A percentile compares a stretch with the other conserved stretches of the same genome.
Conservation (phyloP, 345 rosid genomes). For the Hevea brasiliensis region DNA sequence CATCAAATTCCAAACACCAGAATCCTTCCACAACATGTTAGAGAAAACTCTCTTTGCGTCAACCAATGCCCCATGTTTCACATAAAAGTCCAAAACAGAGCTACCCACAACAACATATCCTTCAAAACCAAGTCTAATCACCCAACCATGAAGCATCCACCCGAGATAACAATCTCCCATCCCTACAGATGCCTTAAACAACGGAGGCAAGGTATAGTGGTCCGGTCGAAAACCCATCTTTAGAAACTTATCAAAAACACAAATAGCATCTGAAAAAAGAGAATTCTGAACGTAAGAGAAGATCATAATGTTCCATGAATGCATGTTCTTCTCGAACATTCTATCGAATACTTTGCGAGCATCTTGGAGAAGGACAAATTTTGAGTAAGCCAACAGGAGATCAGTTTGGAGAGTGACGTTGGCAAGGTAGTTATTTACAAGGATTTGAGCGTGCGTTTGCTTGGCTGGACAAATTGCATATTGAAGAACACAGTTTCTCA, state of each 20-base stretch:
- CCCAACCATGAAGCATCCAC: slow-evolving; percentile 25
- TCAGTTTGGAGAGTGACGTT: slow-evolving; percentile 25
- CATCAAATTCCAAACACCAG: slow-evolving; percentile 29
- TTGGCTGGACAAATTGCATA: slow-evolving; percentile 5
- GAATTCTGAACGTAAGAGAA: slow-evolving; percentile 22
- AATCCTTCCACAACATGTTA: slow-evolving; percentile 22
- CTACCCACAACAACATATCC: slow-evolving; percentile 25
- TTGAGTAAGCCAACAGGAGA: slow-evolving; percentile 12
- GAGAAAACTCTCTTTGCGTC: slow-evolving; percentile 19
- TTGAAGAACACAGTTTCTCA: slow-evolving; percentile 16
- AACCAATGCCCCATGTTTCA: slow-evolving; percentile 19
- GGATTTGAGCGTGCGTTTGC: slow-evolving; percentile 25
- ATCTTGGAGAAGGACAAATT: slow-evolving; percentile 11
- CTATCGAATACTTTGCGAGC: slow-evolving; percentile 25
- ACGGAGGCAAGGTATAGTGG: slow-evolving; percentile 29
- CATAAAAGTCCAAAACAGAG: slow-evolving; percentile 28
- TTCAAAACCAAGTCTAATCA: slow-evolving; percentile 27
- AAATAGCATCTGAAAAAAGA: slow-evolving; percentile 16
- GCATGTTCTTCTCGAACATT: slow-evolving; percentile 23
- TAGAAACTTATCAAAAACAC: slow-evolving; percentile 5
- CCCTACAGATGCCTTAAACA: slow-evolving; percentile 19
- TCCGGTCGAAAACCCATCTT: slow-evolving; percentile 24
- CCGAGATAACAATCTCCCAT: slow-evolving; percentile 15
- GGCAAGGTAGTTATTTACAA: slow-evolving; percentile 5
- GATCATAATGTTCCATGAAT: slow-evolving; percentile 32